Percentiles rank a stretch among this genome's conserved stretches.
These are phyloP conservation scores for Diaporthe ampelina DNA, from an alignment of 2,329 filamentous ascomycete species.

Conservation along the genomic window DNA sequence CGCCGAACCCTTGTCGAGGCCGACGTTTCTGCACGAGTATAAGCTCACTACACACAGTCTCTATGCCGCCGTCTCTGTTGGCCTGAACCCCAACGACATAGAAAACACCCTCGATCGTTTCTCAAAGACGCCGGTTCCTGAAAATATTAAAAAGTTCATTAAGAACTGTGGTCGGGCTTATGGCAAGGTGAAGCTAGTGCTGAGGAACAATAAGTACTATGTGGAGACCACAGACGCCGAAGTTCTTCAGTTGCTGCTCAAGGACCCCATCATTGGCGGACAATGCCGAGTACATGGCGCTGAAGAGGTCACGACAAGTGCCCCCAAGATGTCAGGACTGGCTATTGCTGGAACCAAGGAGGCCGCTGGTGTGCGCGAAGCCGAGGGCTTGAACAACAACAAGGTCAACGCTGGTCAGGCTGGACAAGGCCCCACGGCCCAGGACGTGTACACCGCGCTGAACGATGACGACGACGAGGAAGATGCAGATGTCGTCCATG, in stretches of 20 bases:
- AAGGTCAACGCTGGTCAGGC: slow-evolving; percentile 56
- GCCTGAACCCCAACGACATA: slow-evolving; percentile 87
- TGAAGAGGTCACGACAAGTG: slow-evolving; percentile 81
- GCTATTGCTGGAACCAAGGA: slow-evolving; percentile 96
- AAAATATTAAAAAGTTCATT: slow-evolving; percentile 83
- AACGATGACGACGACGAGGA: slow-evolving; percentile 85
- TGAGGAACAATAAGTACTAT: slow-evolving; percentile 93
- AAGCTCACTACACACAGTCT: slow-evolving; percentile 89
- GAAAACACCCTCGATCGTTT: slow-evolving; percentile 87
- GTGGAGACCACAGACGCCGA: slow-evolving; percentile 89
- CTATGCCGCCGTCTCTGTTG: slow-evolving; percentile 93
- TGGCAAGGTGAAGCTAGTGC: slow-evolving; percentile 91
- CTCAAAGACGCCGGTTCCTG: slow-evolving; percentile 87
- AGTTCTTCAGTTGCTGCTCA: slow-evolving; percentile 85
- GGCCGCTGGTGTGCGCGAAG: slow-evolving; percentile 88
- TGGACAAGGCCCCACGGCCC: slow-evolving; percentile 68
- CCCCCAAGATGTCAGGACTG: slow-evolving; percentile 87
- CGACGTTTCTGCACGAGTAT: slow-evolving; percentile 92
- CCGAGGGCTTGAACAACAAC: slow-evolving; percentile 60
- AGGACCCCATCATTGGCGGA: slow-evolving; percentile 84
- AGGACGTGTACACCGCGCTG: slow-evolving; percentile 78
- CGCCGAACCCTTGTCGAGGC: slow-evolving; percentile 88
- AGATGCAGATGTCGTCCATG: slow-evolving; percentile 87
- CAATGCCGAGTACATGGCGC: slow-evolving; percentile 78
- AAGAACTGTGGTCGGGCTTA: slow-evolving; percentile 87